Base-by-base conservation (phyloP, 371 early-diverging fungal genomes). In the Gilbertella persicaria region DNA sequence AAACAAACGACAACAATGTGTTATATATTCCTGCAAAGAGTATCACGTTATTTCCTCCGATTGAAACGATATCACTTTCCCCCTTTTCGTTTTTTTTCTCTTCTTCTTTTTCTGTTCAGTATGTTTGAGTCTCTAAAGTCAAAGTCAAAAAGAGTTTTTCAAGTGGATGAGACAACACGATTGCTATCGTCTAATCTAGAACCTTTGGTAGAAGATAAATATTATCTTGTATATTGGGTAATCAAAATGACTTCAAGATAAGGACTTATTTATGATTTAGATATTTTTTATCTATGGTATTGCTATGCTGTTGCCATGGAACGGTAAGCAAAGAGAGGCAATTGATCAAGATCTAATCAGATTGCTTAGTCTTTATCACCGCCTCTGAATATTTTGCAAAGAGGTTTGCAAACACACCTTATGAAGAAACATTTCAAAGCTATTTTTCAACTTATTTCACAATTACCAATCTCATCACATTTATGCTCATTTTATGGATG, bases 291-390 rank as follows among this genome's bases (percentile, higher is more conserved):
- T 87, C 9, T 86, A 85, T 60, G 92, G 92, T 9, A 62, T 88
- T 16, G 83, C 88, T 7, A 87, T 88, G 75, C 70, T 91, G 24
- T 65, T 92, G 13, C 89, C 90, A 14, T 92, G 92, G 92, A 92
- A 92, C 69, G 85, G 87, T 87, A 79, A 56, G 20, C 8, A 5
- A 44, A 35, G 7, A 30, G 25, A 38, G 26, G 17, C 30, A 28
- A 30, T 1, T 24, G 28, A 45, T 26, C 16, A 2, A 20, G 21
- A 13, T 30, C n/a, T 19, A 13, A 40, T n/a, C 19, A 17, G 28
- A 28, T 13, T 23, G 24, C 4, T 43, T 53, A 87, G 84, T 88
- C 23, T 90, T 90, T 52, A 92, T 91, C 53, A 89, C 86, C 25
- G 88, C 90, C 1, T 80, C 84, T 6, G 87, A 83, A 45, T 92